These are phyloP conservation scores for Penicillium brevicompactum DNA, from an alignment of 2,329 filamentous ascomycete species.

Conservation along the genomic window DNA sequence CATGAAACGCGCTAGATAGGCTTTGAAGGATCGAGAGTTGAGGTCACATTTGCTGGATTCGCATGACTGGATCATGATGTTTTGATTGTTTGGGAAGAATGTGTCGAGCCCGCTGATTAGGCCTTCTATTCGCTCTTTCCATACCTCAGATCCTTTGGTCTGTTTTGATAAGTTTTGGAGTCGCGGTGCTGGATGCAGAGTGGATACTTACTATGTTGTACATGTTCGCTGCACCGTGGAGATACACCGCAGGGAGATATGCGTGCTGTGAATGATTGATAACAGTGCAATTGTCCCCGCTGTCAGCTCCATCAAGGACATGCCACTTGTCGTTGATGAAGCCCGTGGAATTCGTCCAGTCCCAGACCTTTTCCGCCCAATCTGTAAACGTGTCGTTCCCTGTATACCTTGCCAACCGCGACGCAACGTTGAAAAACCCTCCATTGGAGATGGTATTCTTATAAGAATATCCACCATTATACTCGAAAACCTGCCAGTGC, in stretches of 20 bases:
- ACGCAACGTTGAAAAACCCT: constrained; percentile 17
- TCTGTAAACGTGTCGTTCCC: constrained; percentile 33
- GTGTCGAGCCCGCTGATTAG: constrained; percentile 56
- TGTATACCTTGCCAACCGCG: constrained; percentile 17
- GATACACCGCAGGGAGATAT: constrained; percentile 56
- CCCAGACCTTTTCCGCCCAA: constrained; percentile 68
- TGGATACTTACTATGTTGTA: constrained; percentile 49
- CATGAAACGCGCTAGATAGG: constrained; percentile 61
- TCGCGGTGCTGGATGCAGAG: constrained; percentile 30
- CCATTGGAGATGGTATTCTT: constrained; percentile 20
- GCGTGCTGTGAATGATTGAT: constrained; percentile 55
- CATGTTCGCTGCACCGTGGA: constrained; percentile 57
- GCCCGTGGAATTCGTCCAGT: constrained; percentile 53
- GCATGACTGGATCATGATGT: constrained; percentile 62
- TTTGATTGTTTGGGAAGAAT: constrained; percentile 49
- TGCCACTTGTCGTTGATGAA: constrained; percentile 50
- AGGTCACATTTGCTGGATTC: constrained; percentile 58
- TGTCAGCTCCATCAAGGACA: constrained; percentile 56
- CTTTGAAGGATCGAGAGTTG: constrained; percentile 65
- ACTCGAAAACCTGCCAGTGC: constrained; percentile 21
- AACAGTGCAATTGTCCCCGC: constrained; percentile 50
- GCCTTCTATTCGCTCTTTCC: constrained; percentile 51
- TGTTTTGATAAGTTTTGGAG: not conserved
- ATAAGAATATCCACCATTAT: constrained; percentile 11
- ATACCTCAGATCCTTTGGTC: constrained; percentile 40